These are phyloP conservation scores for Sphaerosporella brunnea DNA, from an alignment of 495 filamentous ascomycete species.

Conservation along the genomic window DNA sequence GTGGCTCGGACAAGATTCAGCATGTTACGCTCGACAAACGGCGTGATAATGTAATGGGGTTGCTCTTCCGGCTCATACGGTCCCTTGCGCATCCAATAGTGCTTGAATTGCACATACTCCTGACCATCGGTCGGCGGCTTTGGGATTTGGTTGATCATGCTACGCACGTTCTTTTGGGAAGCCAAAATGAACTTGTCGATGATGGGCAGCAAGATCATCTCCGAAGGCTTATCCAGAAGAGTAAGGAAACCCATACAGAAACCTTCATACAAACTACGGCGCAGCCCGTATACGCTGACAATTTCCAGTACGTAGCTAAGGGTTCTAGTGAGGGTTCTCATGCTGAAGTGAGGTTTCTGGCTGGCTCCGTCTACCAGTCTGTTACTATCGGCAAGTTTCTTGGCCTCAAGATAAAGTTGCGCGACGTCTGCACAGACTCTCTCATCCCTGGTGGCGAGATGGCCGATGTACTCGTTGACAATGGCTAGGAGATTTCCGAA, in stretches of 20 bases:
- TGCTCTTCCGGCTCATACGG: slow-evolving; percentile 46
- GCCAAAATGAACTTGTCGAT: slow-evolving; percentile 67
- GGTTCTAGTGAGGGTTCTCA: slow-evolving; percentile 82
- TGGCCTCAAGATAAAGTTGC: slow-evolving; percentile 68
- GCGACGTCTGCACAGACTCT: slow-evolving; percentile 59
- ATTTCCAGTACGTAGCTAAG: slow-evolving; percentile 74
- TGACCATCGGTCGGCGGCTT: slow-evolving; percentile 53
- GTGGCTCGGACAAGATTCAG: slow-evolving; percentile 83
- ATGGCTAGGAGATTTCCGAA: slow-evolving; percentile 65
- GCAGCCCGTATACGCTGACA: slow-evolving; percentile 66
- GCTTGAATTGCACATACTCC: slow-evolving; percentile 69
- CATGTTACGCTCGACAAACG: slow-evolving; percentile 83
- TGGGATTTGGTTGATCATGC: slow-evolving; percentile 55
- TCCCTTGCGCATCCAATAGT: slow-evolving; percentile 83
- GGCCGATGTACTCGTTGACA: slow-evolving; percentile 68
- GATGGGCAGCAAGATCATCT: slow-evolving; percentile 54
- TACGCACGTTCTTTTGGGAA: slow-evolving; percentile 43
- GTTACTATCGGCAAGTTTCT: slow-evolving; percentile 62
- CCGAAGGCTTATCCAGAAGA: slow-evolving; percentile 59
- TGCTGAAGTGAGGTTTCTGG: slow-evolving; percentile 86
- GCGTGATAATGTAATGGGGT: slow-evolving; percentile 86
- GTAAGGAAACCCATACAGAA: slow-evolving; percentile 98
- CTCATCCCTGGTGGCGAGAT: slow-evolving; percentile 44
- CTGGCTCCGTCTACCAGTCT: slow-evolving; percentile 81
- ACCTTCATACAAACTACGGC: slow-evolving; percentile 77